Conservation (phyloP, 192 early-diverging fungal genomes). For the Coemansia sp. region DNA sequence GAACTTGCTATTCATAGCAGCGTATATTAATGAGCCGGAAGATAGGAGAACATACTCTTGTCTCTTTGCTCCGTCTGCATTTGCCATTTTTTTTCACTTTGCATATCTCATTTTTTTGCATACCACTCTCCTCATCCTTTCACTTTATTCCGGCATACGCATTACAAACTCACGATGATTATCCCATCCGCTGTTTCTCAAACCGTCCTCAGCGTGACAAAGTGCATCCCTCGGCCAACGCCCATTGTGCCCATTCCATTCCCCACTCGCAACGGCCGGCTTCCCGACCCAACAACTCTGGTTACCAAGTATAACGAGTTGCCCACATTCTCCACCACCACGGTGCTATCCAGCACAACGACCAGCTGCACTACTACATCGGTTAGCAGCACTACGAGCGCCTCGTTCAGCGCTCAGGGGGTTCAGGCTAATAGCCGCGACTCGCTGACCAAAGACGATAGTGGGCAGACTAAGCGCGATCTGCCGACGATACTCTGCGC, state of each 20-base stretch:
- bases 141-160: background rate
- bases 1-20: background rate
- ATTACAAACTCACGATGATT: background rate
- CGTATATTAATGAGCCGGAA: background rate
- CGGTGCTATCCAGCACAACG: background rate
- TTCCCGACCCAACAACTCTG: background rate
- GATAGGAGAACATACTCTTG: background rate
- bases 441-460: background rate
- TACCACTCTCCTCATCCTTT: background rate
- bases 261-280: slow-evolving; percentile 9
- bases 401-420: background rate
- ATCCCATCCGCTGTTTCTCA: background rate
- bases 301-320: background rate
- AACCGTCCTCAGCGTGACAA: background rate
- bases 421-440: background rate
- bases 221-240: slow-evolving; percentile 8
- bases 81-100: background rate
- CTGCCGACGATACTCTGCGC: slow-evolving; percentile 9
- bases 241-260: background rate
- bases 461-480: background rate
- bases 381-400: background rate
- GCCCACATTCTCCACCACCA: slow-evolving; percentile 8
- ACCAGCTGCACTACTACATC: background rate
- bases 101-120: background rate
- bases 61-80: background rate